Evolutionary conservation across 352 stramenopile species (phyloP), one percentile per base, ranked within the genome.

Genomic region (Globisporangium uncinulatum): DNA sequence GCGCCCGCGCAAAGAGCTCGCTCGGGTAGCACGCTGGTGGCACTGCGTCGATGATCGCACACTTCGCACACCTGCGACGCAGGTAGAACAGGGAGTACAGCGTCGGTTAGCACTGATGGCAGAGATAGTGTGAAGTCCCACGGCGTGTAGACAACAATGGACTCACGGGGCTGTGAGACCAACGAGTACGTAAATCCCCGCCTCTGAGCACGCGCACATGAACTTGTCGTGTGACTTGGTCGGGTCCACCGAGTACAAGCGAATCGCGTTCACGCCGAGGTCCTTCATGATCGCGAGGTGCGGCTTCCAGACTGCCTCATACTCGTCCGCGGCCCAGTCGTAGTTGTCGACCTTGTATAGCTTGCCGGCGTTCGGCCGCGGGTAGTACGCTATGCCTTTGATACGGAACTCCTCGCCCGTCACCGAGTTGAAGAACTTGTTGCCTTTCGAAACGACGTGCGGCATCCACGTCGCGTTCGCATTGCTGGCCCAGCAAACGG

Each of bases 361-460:
- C 44, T 74, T 69, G 9, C 82, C 82, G 14, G 36, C 57, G 45
- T 92, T 92, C 11, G 82, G 76, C 6, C 76, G 70, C 13, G 79
- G 78, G 61, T 83, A 89, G 64, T 90, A 89, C 7, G 71, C 77
- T 63, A 90, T 83, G 44, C 83, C 83, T 47, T 78, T 76, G 34
- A 89, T 73, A 13, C 74, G 74, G 65, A 92, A 81, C 54, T 89
- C 75, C 50, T 71, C 49, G 0, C 70, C 71, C 0, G 66, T 80
- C 1, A 60, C 59, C 17, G 67, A 76, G 62, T 89, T 63, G 53
- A 89, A 89, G 55, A 88, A 83, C 54, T 83, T 84, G 71, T 86
- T 87, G 61, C 79, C 77, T 59, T 89, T 87, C 47, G 78, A 56
- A n/a, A 85, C 65, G 11, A 92, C 10, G n/a, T 51, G 60, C 13